Conservation (phyloP, 768 basidiomycete genomes). For the Boletellus ananiceps region DNA sequence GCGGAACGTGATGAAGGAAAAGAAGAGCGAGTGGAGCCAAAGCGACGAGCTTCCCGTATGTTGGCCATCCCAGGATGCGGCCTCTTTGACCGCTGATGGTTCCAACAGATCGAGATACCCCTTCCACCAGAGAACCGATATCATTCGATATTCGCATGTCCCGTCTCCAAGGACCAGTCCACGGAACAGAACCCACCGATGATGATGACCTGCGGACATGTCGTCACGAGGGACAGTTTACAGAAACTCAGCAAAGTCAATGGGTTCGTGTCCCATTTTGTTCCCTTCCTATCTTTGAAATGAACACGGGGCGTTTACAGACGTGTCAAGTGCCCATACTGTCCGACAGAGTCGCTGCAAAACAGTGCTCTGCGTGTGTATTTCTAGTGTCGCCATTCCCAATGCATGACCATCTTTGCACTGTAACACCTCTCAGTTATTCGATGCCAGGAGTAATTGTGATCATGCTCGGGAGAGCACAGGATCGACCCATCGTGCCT, state of each 20-base stretch:
- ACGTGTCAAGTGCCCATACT: constrained; percentile 95
- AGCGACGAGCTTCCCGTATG: constrained; percentile 82
- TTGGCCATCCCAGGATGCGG: not conserved
- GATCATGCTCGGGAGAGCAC: not conserved
- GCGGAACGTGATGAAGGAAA: constrained; percentile 86
- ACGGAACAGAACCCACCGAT: constrained; percentile 92
- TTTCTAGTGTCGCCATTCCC: constrained; percentile 40
- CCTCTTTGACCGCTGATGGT: constrained; percentile 1
- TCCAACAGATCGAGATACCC: constrained; percentile 84
- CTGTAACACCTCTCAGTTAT: constrained; percentile 1
- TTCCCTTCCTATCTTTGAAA: not conserved
- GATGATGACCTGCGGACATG: constrained; percentile 97
- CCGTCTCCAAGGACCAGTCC: constrained; percentile 96
- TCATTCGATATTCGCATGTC: constrained; percentile 96
- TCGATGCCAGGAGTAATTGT: not conserved
- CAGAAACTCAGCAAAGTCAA: constrained; percentile 84
- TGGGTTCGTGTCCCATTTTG: constrained; percentile 50
- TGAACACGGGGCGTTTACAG: constrained; percentile 35
- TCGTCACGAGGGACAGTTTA: constrained; percentile 88
- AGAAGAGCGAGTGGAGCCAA: constrained; percentile 90
- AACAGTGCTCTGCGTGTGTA: constrained; percentile 56
- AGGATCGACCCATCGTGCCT: constrained; percentile 30
- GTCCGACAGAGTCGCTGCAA: constrained; percentile 73
- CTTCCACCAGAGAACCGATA: constrained; percentile 82
- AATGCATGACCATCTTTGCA: constrained; percentile 10